Evolutionary conservation across 75 land plant species (phyloP), one percentile per base, ranked within the genome.

Genomic region (Pseudotsuga menziesii): DNA sequence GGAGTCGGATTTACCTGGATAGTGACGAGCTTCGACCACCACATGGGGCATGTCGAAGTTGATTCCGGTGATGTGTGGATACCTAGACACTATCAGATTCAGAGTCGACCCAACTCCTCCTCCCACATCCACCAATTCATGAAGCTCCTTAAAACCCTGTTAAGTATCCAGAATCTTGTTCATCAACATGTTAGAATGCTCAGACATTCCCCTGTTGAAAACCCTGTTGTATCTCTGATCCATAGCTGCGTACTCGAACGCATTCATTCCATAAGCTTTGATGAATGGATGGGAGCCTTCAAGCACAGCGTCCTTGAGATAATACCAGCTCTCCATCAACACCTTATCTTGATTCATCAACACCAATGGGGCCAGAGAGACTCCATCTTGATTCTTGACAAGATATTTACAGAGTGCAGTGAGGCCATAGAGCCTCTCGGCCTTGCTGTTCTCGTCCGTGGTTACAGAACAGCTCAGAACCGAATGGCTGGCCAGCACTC

Each of bases 31-130:
- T 36, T 79, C 78, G 14, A 72, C 81, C 32, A 91, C 79, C 48
- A 93, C 96, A 82, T 89, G 91, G 91, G 91, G 91, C 59, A 84
- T 79, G 70, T 93, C 96, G 73, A 88, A 93, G 77, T 93, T 93
- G 60, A 86, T 62, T 87, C 96, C 64, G 73, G 78, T 58, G 91
- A 86, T 2, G 80, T 56, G 19, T n/a, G 96, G 93, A 61, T 88
- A 78, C 76, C 80, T 78, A 56, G 90, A 80, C 23, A 83, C 74
- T 36, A 93, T 89, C 67, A 80, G 79, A 62, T 59, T 64, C 17
- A 91, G 82, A 11, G 81, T 69, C 52, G 85, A 79, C 20, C 91
- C 96, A 14, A 70, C 54, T 7, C 96, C 93, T 12, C 96, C 93
- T n/a, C 93, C 96, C 27, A 93, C 89, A 77, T 93, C 96, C 41